These are phyloP conservation scores for Themeda triandra DNA, from an alignment of 176 grass and related monocot genomes.

Conservation along the genomic window DNA sequence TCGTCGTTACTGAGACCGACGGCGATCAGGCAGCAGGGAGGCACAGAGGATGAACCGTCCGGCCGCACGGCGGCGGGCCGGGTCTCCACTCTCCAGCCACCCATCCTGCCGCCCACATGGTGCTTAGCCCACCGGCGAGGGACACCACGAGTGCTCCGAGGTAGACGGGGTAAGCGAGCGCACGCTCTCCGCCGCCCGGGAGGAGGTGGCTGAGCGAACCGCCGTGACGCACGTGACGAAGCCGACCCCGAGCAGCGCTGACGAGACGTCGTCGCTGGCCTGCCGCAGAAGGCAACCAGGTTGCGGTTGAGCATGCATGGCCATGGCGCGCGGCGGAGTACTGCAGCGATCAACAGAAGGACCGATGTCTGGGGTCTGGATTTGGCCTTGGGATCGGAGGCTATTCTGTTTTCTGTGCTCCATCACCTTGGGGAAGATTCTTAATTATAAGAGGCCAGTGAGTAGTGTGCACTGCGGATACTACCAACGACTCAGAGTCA, in stretches of 20 bases:
- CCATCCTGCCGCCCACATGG: not conserved
- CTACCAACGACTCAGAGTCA: too few relatives aligned
- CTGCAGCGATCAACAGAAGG: too few relatives aligned
- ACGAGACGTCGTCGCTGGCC: not conserved
- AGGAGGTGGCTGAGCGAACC: not conserved
- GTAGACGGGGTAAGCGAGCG: not conserved
- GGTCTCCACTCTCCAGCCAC: not conserved
- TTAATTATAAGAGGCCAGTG: too few relatives aligned
- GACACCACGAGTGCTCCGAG: not conserved
- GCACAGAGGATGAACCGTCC: not conserved
- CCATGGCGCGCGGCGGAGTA: not conserved
- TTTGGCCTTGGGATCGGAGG: too few relatives aligned
- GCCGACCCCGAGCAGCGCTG: not conserved
- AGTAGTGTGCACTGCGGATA: too few relatives aligned
- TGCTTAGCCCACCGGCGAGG: not conserved
- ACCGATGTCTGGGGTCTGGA: too few relatives aligned
- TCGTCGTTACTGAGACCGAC: not conserved
- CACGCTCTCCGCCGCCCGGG: not conserved
- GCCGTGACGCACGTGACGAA: not conserved
- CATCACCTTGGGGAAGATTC: too few relatives aligned
- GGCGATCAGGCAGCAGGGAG: not conserved
- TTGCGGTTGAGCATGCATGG: not conserved
- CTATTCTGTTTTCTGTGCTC: too few relatives aligned
- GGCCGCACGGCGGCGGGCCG: not conserved
- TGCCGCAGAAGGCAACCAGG: not conserved